A percentile compares a stretch with the other conserved stretches of the same genome.
These are phyloP conservation scores for Mortierella sp. DNA, from an alignment of 371 early-diverging fungal species.

Conservation along the genomic window DNA sequence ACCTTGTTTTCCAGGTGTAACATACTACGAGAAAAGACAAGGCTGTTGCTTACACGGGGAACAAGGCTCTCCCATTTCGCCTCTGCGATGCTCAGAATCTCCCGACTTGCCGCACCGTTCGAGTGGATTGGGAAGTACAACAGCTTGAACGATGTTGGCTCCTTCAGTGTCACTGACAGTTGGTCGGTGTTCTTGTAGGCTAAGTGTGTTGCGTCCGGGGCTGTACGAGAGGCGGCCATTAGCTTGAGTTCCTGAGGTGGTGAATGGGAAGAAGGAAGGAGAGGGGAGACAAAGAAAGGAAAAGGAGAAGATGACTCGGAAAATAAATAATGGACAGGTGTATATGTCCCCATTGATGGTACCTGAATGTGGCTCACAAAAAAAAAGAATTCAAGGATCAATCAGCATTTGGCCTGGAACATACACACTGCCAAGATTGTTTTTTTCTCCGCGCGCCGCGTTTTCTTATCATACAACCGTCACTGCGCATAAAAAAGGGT, in stretches of 20 bases:
- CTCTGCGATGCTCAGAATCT: slow-evolving; percentile 23
- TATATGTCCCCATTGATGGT: too few relatives aligned
- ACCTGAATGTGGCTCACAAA: background rate
- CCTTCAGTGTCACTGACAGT: background rate
- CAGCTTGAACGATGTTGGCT: slow-evolving; percentile 17
- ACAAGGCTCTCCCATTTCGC: slow-evolving; percentile 22
- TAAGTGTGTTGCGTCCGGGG: background rate
- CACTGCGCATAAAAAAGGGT: background rate
- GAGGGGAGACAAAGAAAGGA: background rate
- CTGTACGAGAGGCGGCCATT: background rate
- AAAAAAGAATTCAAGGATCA: background rate
- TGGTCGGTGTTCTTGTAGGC: background rate
- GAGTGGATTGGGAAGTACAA: slow-evolving; percentile 15
- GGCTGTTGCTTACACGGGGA: slow-evolving; percentile 5
- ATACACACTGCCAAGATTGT: background rate
- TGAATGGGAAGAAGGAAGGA: background rate
- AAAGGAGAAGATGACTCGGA: background rate
- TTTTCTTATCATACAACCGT: background rate
- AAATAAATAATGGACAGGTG: background rate
- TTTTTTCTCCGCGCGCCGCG: background rate
- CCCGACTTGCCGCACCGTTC: slow-evolving; percentile 20
- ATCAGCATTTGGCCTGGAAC: too few relatives aligned
- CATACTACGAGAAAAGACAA: too few relatives aligned
- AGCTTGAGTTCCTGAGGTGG: background rate
- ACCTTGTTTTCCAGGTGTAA: background rate